Evolutionary conservation across 371 early-diverging fungal genomes (phyloP).

Genomic region (Smittium mucronatum): DNA sequence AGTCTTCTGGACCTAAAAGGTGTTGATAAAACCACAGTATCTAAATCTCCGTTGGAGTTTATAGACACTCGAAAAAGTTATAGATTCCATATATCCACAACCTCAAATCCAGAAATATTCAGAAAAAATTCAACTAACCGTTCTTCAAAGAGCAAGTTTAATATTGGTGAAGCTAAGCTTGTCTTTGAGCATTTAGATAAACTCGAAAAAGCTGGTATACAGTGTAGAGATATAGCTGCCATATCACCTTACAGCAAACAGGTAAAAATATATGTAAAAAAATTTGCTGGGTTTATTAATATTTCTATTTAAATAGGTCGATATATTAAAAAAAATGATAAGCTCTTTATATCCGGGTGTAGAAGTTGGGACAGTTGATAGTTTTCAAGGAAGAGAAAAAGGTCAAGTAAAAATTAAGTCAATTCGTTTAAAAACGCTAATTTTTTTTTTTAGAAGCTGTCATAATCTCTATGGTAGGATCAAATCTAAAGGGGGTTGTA

Average conservation of each 20-base stretch:
- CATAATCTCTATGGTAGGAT: constrained; percentile 72
- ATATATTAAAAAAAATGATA: too few species aligned
- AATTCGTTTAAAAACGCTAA: too few species aligned
- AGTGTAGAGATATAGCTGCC: constrained; percentile 53
- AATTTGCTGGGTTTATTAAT: too few species aligned
- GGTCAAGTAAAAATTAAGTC: too few species aligned
- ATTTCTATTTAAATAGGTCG: too few species aligned
- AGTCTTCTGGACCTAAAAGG: constrained; percentile 47
- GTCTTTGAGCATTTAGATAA: constrained; percentile 44
- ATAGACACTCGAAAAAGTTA: constrained; percentile 51
- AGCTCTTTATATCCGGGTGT: too few species aligned
- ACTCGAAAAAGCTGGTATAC: constrained; percentile 49
- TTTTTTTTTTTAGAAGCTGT: constrained; percentile 70
- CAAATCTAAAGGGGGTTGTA: constrained; percentile 61
- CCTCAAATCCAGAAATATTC: too few species aligned
- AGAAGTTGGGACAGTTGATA: constrained; percentile 85
- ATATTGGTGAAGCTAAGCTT: constrained; percentile 59
- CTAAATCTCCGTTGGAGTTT: constrained; percentile 27
- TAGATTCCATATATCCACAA: not conserved
- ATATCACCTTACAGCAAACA: constrained; percentile 81
- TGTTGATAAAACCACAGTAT: constrained; percentile 29
- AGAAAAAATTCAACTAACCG: too few species aligned
- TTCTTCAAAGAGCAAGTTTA: constrained; percentile 46
- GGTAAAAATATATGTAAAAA: constrained; percentile 38
- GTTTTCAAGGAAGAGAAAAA: constrained; percentile 94